phyloP scores from a whole-genome alignment of 2,329 filamentous ascomycete genomes.

The Colletotrichum trifolii region DNA sequence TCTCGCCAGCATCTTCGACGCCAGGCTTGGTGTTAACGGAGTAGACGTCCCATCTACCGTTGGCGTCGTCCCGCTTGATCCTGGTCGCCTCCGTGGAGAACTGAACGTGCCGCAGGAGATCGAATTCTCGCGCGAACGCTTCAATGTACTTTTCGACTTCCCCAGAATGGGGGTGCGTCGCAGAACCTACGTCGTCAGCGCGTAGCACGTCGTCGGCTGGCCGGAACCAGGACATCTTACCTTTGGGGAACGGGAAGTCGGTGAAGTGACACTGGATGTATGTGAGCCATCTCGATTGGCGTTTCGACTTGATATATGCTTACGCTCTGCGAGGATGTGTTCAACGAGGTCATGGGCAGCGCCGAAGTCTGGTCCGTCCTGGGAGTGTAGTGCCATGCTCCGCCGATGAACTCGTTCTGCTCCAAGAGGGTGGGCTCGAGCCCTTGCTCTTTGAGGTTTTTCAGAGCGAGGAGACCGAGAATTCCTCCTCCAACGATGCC shows the following conservation, averaged over 20 bases:
- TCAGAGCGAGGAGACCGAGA: conserved; percentile 35
- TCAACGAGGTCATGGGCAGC: conserved; percentile 30
- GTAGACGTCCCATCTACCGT: conserved; percentile 6
- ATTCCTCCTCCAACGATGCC: conserved; percentile 41
- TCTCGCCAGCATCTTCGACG: neutral
- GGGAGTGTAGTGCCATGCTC: conserved; percentile 30
- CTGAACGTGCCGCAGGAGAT: conserved; percentile 46
- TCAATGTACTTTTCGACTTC: conserved; percentile 51
- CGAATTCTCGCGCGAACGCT: conserved; percentile 52
- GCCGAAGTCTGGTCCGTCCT: conserved; percentile 22
- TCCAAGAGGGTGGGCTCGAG: conserved; percentile 34
- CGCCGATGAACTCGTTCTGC: conserved; percentile 31
- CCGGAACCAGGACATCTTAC: neutral
- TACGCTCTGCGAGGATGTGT: conserved; percentile 32
- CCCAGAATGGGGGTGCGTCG: conserved; percentile 39
- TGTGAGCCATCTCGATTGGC: neutral
- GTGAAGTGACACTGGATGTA: conserved; percentile 18
- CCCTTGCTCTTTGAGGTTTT: conserved; percentile 36
- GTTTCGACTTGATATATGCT: neutral
- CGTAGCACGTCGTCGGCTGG: neutral
- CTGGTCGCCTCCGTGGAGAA: conserved; percentile 21
- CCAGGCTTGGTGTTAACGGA: neutral
- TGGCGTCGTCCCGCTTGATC: conserved; percentile 25
- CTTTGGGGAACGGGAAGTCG: conserved; percentile 30
- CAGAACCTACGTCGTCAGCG: conserved; percentile 39